Evolutionary conservation across 306 rosid genomes (phyloP).

Genomic region (Medicago truncatula): MtrunA17r5.0-ANR NC_053048.1:53223001-53223500

Average conservation of each 20-base stretch:
- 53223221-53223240: slow-evolving; percentile 41
- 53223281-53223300: slow-evolving; percentile 1
- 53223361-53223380: neutral
- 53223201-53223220: slow-evolving; percentile 46
- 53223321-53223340: slow-evolving; percentile 9
- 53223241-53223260: slow-evolving; percentile 35
- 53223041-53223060: slow-evolving; percentile 4
- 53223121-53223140: neutral
- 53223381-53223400: too few relatives aligned
- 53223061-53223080: slow-evolving; percentile 27
- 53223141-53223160: neutral
- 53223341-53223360: neutral
- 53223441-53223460: neutral
- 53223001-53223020: neutral
- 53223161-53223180: slow-evolving; percentile 26
- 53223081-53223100: slow-evolving; percentile 33
- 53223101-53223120: slow-evolving; percentile 30
- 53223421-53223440: slow-evolving; percentile 33
- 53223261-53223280: slow-evolving; percentile 37
- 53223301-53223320: neutral
- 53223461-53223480: slow-evolving; percentile 47
- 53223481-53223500: slow-evolving; percentile 11
- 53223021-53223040: slow-evolving; percentile 54
- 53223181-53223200: slow-evolving; percentile 24
- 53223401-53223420: slow-evolving; percentile 37